Evolutionary conservation across 495 filamentous ascomycete genomes (phyloP).

Genomic region (Neurospora intermedia): DNA sequence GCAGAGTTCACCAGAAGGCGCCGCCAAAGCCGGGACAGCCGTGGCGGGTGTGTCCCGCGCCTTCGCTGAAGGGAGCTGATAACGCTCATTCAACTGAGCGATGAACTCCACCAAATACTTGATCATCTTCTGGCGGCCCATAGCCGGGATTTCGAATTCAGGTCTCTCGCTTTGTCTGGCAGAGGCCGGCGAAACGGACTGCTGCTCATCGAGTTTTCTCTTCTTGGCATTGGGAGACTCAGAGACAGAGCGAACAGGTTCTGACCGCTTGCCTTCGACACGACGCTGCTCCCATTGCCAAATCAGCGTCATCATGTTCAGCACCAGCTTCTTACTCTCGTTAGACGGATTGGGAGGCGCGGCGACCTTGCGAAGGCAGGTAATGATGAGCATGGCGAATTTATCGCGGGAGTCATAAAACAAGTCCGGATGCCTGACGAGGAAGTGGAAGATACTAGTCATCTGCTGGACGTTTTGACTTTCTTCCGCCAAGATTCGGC

Average conservation of each 20-base stretch:
- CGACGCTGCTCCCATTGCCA: slow-evolving; percentile 87
- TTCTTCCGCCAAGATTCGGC: slow-evolving; percentile 87
- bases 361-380: slow-evolving; percentile 79
- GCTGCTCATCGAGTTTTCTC: slow-evolving; percentile 55
- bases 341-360: slow-evolving; percentile 75
- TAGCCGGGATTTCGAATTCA: slow-evolving; percentile 57
- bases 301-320: slow-evolving; percentile 81
- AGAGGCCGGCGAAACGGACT: slow-evolving; percentile 38
- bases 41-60: slow-evolving; percentile 43
- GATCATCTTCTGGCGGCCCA: slow-evolving; percentile 64
- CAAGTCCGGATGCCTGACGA: slow-evolving; percentile 82
- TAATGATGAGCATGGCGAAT: slow-evolving; percentile 79
- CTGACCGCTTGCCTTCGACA: slow-evolving; percentile 41
- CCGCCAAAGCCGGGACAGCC: slow-evolving; percentile 37
- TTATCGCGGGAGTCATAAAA: slow-evolving; percentile 94
- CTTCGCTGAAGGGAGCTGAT: slow-evolving; percentile 58
- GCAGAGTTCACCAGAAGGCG: slow-evolving; percentile 58
- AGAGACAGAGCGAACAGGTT: slow-evolving; percentile 36
- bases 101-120: slow-evolving; percentile 95
- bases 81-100: slow-evolving; percentile 74
- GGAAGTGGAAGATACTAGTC: slow-evolving; percentile 92
- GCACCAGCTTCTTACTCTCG: slow-evolving; percentile 82
- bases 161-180: slow-evolving; percentile 41
- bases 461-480: slow-evolving; percentile 94
- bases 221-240: slow-evolving; percentile 69